Evolutionary conservation across 352 stramenopile genomes (phyloP).

Genomic region (Blastocystis sp.): DNA sequence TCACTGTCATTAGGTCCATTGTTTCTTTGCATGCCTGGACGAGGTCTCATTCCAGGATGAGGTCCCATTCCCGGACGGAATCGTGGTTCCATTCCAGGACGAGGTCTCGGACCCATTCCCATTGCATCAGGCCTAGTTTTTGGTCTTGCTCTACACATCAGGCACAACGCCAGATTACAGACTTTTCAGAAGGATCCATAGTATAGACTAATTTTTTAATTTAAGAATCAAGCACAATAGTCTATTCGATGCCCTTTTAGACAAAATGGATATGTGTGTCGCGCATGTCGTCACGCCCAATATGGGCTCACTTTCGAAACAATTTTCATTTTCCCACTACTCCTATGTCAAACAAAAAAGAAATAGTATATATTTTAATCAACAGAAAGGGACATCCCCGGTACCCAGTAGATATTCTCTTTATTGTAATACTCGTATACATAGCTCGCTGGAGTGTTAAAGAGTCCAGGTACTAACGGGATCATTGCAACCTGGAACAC

Average conservation of each 20-base stretch:
- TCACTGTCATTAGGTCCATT: too few species aligned
- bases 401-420: conserved; percentile 24
- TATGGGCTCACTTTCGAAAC: not conserved
- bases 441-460: not conserved
- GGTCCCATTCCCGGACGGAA: conserved; percentile 16
- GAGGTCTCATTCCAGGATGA: not conserved
- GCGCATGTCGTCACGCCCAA: not conserved
- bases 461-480: not conserved
- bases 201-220: not conserved
- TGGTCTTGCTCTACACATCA: not conserved
- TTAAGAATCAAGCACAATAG: not conserved
- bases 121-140: not conserved
- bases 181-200: not conserved
- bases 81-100: not conserved
- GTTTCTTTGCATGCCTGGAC: not conserved
- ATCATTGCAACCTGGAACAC: not conserved
- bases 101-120: conserved; percentile 38
- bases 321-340: not conserved
- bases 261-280: not conserved
- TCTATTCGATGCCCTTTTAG: not conserved
- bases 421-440: conserved; percentile 55
- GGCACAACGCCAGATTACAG: not conserved
- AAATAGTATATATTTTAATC: not conserved
- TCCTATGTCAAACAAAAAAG: not conserved
- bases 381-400: not conserved